Evolutionary conservation across 2,329 filamentous ascomycete genomes (phyloP).

Genomic region (Fusarium nanum): DNA sequence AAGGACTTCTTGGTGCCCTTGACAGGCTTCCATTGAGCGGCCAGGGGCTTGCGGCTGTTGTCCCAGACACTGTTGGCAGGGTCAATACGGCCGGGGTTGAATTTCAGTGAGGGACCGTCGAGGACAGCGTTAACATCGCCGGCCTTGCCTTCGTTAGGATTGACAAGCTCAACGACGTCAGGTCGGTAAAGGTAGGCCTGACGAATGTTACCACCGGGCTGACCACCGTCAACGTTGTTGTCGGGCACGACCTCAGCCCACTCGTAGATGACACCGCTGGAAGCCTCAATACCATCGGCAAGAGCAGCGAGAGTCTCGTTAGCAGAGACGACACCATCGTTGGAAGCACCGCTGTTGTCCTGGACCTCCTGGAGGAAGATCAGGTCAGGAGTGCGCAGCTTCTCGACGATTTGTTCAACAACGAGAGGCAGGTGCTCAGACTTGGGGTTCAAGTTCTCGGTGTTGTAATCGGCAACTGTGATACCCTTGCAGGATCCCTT

Average conservation of each 20-base stretch:
- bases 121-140: slow-evolving; percentile 69
- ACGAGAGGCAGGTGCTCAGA: slow-evolving; percentile 67
- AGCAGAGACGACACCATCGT: slow-evolving; percentile 68
- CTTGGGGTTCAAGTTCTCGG: slow-evolving; percentile 73
- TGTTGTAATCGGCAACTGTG: slow-evolving; percentile 75
- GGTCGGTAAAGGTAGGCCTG: slow-evolving; percentile 76
- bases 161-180: slow-evolving; percentile 67
- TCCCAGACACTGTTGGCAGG: slow-evolving; percentile 70
- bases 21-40: slow-evolving; percentile 71
- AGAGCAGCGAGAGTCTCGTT: slow-evolving; percentile 70
- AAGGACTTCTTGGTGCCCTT: slow-evolving; percentile 64
- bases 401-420: slow-evolving; percentile 73
- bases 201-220: slow-evolving; percentile 78
- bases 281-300: slow-evolving; percentile 60
- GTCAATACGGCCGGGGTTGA: slow-evolving; percentile 76
- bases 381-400: slow-evolving; percentile 71
- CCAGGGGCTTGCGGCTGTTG: slow-evolving; percentile 73
- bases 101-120: slow-evolving; percentile 66
- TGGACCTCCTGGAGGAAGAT: slow-evolving; percentile 79
- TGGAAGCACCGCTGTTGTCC: slow-evolving; percentile 70
- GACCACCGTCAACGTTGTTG: slow-evolving; percentile 72
- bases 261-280: slow-evolving; percentile 65
- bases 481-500: slow-evolving; percentile 68
- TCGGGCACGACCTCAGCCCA: slow-evolving; percentile 70
- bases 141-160: slow-evolving; percentile 66